phyloP scores from a whole-genome alignment of 1,139 yeast species.

The Hansenula lynferdii region DNA sequence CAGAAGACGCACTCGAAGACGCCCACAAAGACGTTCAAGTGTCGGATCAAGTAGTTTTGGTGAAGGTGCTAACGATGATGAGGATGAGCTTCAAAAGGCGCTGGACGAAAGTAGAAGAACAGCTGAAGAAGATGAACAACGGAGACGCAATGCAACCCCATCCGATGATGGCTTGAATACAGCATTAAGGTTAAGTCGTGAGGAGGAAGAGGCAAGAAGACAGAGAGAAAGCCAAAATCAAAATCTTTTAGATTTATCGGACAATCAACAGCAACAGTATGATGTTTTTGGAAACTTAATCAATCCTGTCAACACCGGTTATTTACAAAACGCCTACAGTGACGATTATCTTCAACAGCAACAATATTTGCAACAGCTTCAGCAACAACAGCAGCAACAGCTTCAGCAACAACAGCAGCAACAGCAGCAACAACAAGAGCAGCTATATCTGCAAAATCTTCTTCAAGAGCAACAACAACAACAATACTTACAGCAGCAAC shows the following conservation, averaged over 20 bases:
- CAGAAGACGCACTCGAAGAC: slow-evolving; percentile 24
- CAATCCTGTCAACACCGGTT: slow-evolving; percentile 22
- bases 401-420: slow-evolving; percentile 26
- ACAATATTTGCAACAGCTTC: slow-evolving; percentile 31
- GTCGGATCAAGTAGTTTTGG: slow-evolving; percentile 19
- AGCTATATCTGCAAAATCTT: slow-evolving; percentile 19
- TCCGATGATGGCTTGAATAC: slow-evolving; percentile 68
- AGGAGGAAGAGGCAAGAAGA: slow-evolving; percentile 79
- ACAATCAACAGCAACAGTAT: slow-evolving; percentile 38
- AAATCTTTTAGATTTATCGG: slow-evolving; percentile 53
- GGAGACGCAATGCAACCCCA: slow-evolving; percentile 40
- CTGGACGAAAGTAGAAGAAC: slow-evolving; percentile 77
- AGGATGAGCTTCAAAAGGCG: slow-evolving; percentile 81
- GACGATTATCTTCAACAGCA: slow-evolving; percentile 24
- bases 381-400: slow-evolving; percentile 24
- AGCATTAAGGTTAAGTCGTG: slow-evolving; percentile 79
- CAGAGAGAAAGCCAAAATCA: slow-evolving; percentile 41
- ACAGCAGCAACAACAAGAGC: slow-evolving; percentile 24
- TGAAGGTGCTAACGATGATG: slow-evolving; percentile 42
- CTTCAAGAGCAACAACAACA: slow-evolving; percentile 11
- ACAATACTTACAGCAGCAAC: slow-evolving; percentile 25
- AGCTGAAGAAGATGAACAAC: slow-evolving; percentile 79
- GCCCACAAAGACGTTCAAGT: slow-evolving; percentile 20
- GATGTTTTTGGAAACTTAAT: slow-evolving; percentile 84
- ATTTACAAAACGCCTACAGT: slow-evolving; percentile 13